phyloP scores from a whole-genome alignment of 345 rosid genomes.

The Pugionium dolabratum region DNA sequence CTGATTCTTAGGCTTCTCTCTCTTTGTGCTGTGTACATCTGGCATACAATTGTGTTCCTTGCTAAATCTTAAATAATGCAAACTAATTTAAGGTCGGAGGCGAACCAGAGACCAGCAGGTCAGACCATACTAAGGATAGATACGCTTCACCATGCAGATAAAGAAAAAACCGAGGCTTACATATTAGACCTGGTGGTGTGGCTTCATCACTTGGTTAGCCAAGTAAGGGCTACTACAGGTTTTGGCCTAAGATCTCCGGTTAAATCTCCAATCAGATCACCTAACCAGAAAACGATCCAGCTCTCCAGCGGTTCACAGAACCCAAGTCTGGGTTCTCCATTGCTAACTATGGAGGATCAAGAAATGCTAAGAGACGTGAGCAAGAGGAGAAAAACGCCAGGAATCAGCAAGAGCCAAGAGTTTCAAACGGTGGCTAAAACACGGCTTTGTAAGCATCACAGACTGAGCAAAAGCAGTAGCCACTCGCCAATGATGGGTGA shows the following conservation, averaged over 20 bases:
- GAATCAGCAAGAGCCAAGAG: constrained; percentile 98
- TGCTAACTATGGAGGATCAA: constrained; percentile 75
- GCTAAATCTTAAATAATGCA: constrained; percentile 16
- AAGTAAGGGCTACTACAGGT: constrained; percentile 65
- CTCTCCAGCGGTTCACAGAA: constrained; percentile 45
- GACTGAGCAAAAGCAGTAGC: constrained; percentile 91
- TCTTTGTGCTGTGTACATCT: constrained; percentile 14
- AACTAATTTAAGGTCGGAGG: constrained; percentile 57
- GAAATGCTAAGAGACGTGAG: constrained; percentile 92
- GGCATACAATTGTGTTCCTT: neutral
- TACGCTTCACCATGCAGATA: constrained; percentile 93
- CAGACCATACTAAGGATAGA: constrained; percentile 89
- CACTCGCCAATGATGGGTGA: constrained; percentile 66
- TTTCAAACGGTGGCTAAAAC: constrained; percentile 63
- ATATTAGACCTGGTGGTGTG: constrained; percentile 83
- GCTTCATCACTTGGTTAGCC: constrained; percentile 89
- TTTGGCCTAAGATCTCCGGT: constrained; percentile 70
- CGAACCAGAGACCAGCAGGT: constrained; percentile 66
- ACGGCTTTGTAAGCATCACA: constrained; percentile 67
- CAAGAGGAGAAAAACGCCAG: constrained; percentile 80
- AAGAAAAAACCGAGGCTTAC: constrained; percentile 77
- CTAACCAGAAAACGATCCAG: constrained; percentile 58
- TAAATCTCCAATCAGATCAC: constrained; percentile 87
- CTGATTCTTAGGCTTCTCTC: constrained; percentile 20
- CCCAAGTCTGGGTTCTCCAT: constrained; percentile 49